phyloP scores from a whole-genome alignment of 2,329 filamentous ascomycete species.

The Paraphaeosphaeria sporulosa region DNA sequence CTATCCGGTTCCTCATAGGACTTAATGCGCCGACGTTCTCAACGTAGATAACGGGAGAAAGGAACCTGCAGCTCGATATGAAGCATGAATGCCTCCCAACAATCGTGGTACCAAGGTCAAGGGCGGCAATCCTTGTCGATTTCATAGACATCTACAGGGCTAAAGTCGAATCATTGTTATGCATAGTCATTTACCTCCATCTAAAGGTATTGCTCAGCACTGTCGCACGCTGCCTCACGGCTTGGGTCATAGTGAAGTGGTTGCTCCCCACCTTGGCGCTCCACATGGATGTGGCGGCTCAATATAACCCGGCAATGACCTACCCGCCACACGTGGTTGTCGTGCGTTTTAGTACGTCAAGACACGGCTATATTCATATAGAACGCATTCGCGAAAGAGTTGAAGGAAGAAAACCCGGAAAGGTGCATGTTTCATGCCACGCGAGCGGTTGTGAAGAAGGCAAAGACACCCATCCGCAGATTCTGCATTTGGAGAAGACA shows the following conservation, averaged over 20 bases:
- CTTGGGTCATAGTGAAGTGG: neutral
- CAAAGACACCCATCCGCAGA: neutral
- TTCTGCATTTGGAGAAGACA: neutral
- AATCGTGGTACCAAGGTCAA: neutral
- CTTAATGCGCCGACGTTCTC: neutral
- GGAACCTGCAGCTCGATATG: conserved; percentile 12
- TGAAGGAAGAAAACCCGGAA: conserved; percentile 2
- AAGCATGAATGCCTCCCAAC: neutral
- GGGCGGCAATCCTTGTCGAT: neutral
- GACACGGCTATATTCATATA: conserved; percentile 10
- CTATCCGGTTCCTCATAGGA: neutral
- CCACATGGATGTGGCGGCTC: conserved; percentile 7
- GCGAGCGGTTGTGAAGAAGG: neutral
- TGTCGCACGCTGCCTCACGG: conserved; percentile 4
- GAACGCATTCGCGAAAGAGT: neutral
- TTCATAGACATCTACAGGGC: neutral
- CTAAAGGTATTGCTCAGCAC: conserved; percentile 15
- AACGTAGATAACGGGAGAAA: neutral
- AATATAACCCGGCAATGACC: conserved; percentile 5
- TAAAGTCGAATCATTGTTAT: conserved; percentile 6
- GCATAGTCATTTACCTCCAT: conserved; percentile 12
- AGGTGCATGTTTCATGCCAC: neutral
- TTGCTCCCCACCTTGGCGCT: conserved; percentile 9
- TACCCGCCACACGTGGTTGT: neutral
- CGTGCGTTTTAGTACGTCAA: neutral